A percentile compares a stretch with the other conserved stretches of the same genome.
phyloP scores from a whole-genome alignment of 2,329 filamentous ascomycete genomes.

The Fusarium buxicola region DNA sequence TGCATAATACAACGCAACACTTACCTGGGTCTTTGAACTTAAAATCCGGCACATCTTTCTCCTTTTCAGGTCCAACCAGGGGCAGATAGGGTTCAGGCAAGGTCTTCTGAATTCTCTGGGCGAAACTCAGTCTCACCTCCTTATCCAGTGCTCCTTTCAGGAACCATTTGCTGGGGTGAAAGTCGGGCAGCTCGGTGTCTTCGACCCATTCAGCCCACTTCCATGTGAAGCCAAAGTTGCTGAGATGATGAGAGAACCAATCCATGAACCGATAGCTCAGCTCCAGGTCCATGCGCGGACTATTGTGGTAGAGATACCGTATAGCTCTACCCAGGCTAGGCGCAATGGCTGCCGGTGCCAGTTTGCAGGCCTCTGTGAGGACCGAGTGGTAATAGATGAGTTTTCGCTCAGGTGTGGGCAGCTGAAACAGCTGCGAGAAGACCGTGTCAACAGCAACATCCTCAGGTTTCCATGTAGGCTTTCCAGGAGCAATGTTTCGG shows the following conservation, averaged over 20 bases:
- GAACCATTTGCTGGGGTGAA: conserved; percentile 93
- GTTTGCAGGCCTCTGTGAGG: conserved; percentile 94
- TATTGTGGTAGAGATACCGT: conserved; percentile 86
- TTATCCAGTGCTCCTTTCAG: conserved; percentile 92
- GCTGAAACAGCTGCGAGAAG: conserved; percentile 92
- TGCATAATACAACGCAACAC: conserved; percentile 45
- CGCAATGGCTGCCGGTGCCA: conserved; percentile 95
- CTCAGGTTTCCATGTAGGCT: conserved; percentile 94
- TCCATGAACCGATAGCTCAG: conserved; percentile 89
- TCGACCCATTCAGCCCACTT: conserved; percentile 98
- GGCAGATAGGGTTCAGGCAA: conserved; percentile 84
- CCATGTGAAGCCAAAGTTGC: conserved; percentile 99
- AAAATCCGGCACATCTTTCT: conserved; percentile 95
- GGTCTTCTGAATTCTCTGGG: conserved; percentile 94
- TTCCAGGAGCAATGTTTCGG: conserved; percentile 71
- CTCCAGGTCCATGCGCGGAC: conserved; percentile 87
- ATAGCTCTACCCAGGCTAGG: conserved; percentile 94
- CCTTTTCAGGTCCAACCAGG: conserved; percentile 86
- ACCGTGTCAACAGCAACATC: conserved; percentile 97
- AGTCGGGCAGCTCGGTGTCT: conserved; percentile 79
- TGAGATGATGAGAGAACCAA: conserved; percentile 98
- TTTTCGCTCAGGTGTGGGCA: conserved; percentile 90
- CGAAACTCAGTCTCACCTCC: conserved; percentile 95
- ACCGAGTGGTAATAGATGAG: conserved; percentile 96
- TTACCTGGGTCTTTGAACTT: conserved; percentile 84